These are phyloP conservation scores for Tephrocybe sp. DNA, from an alignment of 768 basidiomycete species.

Conservation along the genomic window DNA sequence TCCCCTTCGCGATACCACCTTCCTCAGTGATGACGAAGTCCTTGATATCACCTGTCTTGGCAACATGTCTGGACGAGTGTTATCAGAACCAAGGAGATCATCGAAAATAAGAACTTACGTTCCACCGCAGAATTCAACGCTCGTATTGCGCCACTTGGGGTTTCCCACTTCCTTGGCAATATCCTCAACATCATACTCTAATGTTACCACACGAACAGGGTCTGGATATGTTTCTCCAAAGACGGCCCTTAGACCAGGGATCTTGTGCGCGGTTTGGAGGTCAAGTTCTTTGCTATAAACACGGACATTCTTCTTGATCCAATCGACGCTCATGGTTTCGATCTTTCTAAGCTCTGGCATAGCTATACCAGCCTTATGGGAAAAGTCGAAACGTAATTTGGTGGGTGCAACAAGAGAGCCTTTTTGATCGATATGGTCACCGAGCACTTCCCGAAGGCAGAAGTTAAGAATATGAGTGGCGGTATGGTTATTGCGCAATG, in stretches of 20 bases:
- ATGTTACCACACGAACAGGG: slow-evolving; percentile 91
- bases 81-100: neutral
- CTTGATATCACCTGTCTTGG: slow-evolving; percentile 96
- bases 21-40: slow-evolving; percentile 94
- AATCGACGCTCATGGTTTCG: slow-evolving; percentile 79
- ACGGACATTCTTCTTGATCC: slow-evolving; percentile 86
- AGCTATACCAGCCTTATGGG: slow-evolving; percentile 88
- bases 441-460: slow-evolving; percentile 86
- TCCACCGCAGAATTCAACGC: slow-evolving; percentile 97
- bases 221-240: slow-evolving; percentile 98
- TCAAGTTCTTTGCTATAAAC: slow-evolving; percentile 88
- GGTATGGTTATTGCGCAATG: slow-evolving; percentile 96
- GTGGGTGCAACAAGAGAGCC: slow-evolving; percentile 95
- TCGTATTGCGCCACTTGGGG: slow-evolving; percentile 87
- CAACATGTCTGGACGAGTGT: slow-evolving; percentile 66
- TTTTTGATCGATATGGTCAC: slow-evolving; percentile 97
- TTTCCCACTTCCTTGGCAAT: slow-evolving; percentile 84
- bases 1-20: slow-evolving; percentile 97
- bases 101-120: slow-evolving; percentile 60
- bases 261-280: slow-evolving; percentile 74
- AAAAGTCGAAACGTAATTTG: slow-evolving; percentile 98
- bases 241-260: slow-evolving; percentile 93
- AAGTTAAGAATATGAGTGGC: slow-evolving; percentile 98
- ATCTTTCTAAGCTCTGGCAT: slow-evolving; percentile 76
- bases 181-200: slow-evolving; percentile 86